Base-by-base conservation (phyloP, 768 basidiomycete genomes). In the Leucosporidium creatinivorum region DNA sequence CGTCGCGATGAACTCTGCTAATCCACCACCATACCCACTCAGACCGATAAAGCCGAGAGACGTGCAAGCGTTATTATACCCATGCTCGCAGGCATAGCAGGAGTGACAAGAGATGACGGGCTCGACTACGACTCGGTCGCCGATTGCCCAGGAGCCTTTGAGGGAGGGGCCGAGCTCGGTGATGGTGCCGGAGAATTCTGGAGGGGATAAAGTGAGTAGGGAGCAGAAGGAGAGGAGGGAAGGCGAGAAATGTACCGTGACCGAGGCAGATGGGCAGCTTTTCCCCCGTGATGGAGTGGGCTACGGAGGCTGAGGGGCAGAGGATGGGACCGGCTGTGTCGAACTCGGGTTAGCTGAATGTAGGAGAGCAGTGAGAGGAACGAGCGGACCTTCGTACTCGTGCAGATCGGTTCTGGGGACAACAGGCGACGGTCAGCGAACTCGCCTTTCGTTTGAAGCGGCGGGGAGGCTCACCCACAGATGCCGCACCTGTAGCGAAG, bases 261-360 rank as follows among this genome's bases (percentile, higher is more conserved):
- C 82, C 82, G 47, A 82, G 72, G 18, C 78, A 80, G 28, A 82
- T 72, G 0, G 82, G 81, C 3, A 80, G 74, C 1, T 69, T 78
- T 63, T 81, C 81, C 17, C 79, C 77, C 0, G 81, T 81, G 21
- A 80, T 44, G 4, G 70, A 63, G 68, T 82, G 77, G 2, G 80
- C 76, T 30, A 73, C 71, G 7, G 77, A 73, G 4, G 67, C 62
- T 4, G 76, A 79, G 1, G 81, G 79, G 36, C 75, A 78, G 36
- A 75, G 76, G 47, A 77, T 73, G 9, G 78, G 69, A 4, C 72
- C 72, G 1, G 72, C 62, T 62, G 0, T 12, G 4, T 15, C 13
- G 8, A 31, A 5, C 33, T 33, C 33, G 28, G 31, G 49, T 54
- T 23, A 54, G 57, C 15, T 1, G 1, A 4, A 17, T 6, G 10